phyloP scores from a whole-genome alignment of 192 early-diverging fungal genomes.

The Coemansia sp. region DNA sequence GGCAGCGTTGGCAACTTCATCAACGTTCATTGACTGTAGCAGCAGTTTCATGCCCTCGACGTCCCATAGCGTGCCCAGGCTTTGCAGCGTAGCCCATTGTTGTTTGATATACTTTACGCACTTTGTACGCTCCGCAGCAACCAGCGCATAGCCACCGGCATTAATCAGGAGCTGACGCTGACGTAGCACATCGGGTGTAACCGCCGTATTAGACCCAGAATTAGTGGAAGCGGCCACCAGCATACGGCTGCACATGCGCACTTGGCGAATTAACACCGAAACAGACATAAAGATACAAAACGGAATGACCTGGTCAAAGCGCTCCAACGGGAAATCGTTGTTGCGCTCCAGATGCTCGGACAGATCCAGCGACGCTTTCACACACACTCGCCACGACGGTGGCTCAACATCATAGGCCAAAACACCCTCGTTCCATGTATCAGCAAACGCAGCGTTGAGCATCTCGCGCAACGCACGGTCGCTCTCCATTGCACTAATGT shows the following conservation, averaged over 20 bases:
- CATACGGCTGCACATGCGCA: slow-evolving; percentile 35
- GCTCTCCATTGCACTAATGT: slow-evolving; percentile 17
- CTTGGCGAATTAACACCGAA: slow-evolving; percentile 45
- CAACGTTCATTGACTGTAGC: slow-evolving; percentile 49
- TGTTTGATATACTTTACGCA: slow-evolving; percentile 37
- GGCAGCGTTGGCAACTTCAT: slow-evolving; percentile 47
- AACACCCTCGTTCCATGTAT: slow-evolving; percentile 50
- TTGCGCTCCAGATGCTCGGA: slow-evolving; percentile 49
- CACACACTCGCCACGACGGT: slow-evolving; percentile 32
- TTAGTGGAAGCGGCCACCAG: slow-evolving; percentile 10
- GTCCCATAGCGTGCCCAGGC: slow-evolving; percentile 43
- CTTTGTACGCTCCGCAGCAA: slow-evolving; percentile 18
- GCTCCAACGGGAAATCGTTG: slow-evolving; percentile 45
- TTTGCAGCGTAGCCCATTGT: slow-evolving; percentile 42
- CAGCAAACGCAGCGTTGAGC: slow-evolving; percentile 46
- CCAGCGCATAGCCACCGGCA: slow-evolving; percentile 5
- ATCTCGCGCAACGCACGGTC: slow-evolving; percentile 44
- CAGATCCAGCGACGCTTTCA: slow-evolving; percentile 33
- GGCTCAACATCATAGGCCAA: slow-evolving; percentile 46
- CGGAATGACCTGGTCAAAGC: slow-evolving; percentile 55
- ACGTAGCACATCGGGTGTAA: neutral
- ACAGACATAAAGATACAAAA: slow-evolving; percentile 56
- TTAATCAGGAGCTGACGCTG: slow-evolving; percentile 4
- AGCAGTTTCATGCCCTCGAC: slow-evolving; percentile 40
- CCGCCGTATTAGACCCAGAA: neutral